These are phyloP conservation scores for Mycena galopus DNA, from an alignment of 768 basidiomycete species.

Conservation along the genomic window DNA sequence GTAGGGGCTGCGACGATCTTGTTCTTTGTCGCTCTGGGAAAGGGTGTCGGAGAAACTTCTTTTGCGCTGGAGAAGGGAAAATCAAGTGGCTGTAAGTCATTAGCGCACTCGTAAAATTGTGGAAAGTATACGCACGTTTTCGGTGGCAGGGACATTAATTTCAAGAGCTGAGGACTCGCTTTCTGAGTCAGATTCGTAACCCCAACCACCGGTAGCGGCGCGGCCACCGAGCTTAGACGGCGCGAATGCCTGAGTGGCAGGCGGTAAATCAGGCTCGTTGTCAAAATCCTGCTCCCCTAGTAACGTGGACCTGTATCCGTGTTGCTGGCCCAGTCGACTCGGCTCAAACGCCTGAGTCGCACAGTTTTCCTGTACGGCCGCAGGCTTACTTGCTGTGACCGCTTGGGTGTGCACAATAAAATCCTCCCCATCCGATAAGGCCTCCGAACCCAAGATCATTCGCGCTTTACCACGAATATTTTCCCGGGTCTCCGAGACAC, in stretches of 20 bases:
- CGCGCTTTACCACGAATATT: slow-evolving; percentile 55
- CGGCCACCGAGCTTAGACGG: slow-evolving; percentile 47
- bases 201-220: slow-evolving; percentile 23
- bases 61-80: slow-evolving; percentile 44
- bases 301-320: slow-evolving; percentile 26
- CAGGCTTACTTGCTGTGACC: slow-evolving; percentile 5
- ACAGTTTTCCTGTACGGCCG: slow-evolving; percentile 31
- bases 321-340: slow-evolving; percentile 51
- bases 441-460: slow-evolving; percentile 44
- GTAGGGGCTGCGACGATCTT: slow-evolving; percentile 23
- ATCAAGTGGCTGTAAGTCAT: slow-evolving; percentile 47
- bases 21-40: slow-evolving; percentile 34
- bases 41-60: slow-evolving; percentile 40
- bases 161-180: slow-evolving; percentile 12
- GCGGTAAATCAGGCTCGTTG: slow-evolving; percentile 34
- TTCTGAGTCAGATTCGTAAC: slow-evolving; percentile 34
- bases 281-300: slow-evolving; percentile 24
- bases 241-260: slow-evolving; percentile 47
- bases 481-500: slow-evolving; percentile 60
- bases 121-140: slow-evolving; percentile 24
- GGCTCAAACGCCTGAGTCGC: slow-evolving; percentile 56
- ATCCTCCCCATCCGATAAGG: slow-evolving; percentile 28
- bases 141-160: background rate
- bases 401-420: slow-evolving; percentile 35
- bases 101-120: slow-evolving; percentile 40